These are phyloP conservation scores for Elongisporangium prolatum DNA, from an alignment of 352 stramenopile genomes.

Conservation along the genomic window DNA sequence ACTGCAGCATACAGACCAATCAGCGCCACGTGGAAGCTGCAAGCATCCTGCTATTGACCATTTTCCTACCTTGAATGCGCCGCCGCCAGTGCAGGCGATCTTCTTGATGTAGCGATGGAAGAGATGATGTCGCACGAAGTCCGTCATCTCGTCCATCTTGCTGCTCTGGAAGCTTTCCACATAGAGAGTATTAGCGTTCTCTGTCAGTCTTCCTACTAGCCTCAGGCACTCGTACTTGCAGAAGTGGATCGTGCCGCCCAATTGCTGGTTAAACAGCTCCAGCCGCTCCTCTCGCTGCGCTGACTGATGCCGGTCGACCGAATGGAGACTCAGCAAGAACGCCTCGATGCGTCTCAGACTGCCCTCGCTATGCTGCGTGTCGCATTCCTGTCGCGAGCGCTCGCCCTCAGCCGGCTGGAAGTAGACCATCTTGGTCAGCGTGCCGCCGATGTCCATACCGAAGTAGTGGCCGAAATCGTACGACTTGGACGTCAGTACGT, in stretches of 20 bases:
- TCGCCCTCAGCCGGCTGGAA: slow-evolving; percentile 71
- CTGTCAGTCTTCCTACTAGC: too few species aligned
- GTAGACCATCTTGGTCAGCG: slow-evolving; percentile 92
- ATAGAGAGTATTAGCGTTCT: slow-evolving; percentile 4
- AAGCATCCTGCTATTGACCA: too few species aligned
- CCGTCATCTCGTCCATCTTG: slow-evolving; percentile 66
- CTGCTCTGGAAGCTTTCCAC: slow-evolving; percentile 48
- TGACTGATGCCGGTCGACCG: slow-evolving; percentile 26
- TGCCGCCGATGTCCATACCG: slow-evolving; percentile 92
- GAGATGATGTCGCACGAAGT: slow-evolving; percentile 64
- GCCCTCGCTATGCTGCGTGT: slow-evolving; percentile 29
- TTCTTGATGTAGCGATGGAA: slow-evolving; percentile 91
- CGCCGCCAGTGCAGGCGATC: slow-evolving; percentile 90
- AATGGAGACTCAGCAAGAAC: slow-evolving; percentile 42
- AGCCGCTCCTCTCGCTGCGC: slow-evolving; percentile 52
- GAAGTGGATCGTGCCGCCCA: slow-evolving; percentile 95
- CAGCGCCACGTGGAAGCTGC: too few species aligned
- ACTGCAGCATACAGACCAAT: slow-evolving; percentile 24
- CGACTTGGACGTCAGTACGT: slow-evolving; percentile 62
- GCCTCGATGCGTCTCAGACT: slow-evolving; percentile 49
- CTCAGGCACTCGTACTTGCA: slow-evolving; percentile 27
- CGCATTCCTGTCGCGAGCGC: slow-evolving; percentile 11
- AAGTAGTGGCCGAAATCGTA: slow-evolving; percentile 76
- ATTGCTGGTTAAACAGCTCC: slow-evolving; percentile 63
- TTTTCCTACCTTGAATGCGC: slow-evolving; percentile 92